Evolutionary conservation across 495 filamentous ascomycete species (phyloP).

Genomic region (Tuber microsphaerosporum): DNA sequence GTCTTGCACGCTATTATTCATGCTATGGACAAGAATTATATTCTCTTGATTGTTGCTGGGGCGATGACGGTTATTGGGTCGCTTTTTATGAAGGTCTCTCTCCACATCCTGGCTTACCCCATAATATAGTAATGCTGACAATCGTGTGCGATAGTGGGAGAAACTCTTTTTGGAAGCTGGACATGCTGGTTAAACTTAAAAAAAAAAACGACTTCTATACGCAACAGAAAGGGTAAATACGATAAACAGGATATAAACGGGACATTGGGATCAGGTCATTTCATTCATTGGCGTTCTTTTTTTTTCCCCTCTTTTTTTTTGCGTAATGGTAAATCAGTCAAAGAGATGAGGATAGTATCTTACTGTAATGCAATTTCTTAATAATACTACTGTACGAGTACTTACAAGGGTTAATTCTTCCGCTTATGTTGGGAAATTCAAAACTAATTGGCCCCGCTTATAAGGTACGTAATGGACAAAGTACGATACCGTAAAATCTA

Average conservation of each 20-base stretch:
- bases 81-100: constrained; percentile 47
- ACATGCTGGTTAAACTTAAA: constrained; percentile 11
- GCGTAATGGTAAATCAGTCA: background rate
- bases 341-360: background rate
- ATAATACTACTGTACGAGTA: background rate
- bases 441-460: background rate
- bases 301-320: too few species aligned
- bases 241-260: background rate
- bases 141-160: constrained; percentile 14
- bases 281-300: background rate
- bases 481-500: background rate
- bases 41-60: constrained; percentile 49
- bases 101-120: background rate
- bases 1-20: constrained; percentile 50
- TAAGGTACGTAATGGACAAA: background rate
- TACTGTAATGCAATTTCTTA: background rate
- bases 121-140: constrained; percentile 1
- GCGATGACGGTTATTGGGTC: constrained; percentile 46
- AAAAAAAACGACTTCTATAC: background rate
- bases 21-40: constrained; percentile 51
- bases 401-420: background rate
- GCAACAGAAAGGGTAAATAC: background rate
- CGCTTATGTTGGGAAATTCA: background rate
- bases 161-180: constrained; percentile 27
- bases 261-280: background rate